A percentile compares a stretch with the other conserved stretches of the same genome.
Evolutionary conservation across 352 stramenopile species (phyloP).

Genomic region (Globisporangium irregulare): DNA sequence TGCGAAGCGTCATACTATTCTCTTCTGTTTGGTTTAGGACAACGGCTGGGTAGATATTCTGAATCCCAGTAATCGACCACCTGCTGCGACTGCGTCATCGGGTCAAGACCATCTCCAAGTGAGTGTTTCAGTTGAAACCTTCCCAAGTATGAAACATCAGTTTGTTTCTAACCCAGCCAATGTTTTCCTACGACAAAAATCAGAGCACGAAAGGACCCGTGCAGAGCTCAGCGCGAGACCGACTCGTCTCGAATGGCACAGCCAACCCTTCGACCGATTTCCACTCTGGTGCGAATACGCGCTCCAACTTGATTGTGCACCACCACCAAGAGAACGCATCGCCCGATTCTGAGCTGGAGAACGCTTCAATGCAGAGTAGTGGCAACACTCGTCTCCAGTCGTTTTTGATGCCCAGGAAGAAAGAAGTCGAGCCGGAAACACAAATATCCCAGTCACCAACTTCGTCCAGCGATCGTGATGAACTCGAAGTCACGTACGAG

Average conservation of each 20-base stretch:
- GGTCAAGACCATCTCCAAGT: constrained; percentile 16
- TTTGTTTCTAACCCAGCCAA: background rate
- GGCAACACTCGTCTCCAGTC: constrained; percentile 29
- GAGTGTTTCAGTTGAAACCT: background rate
- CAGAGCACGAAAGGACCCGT: background rate
- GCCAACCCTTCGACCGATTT: background rate
- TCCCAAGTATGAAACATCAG: background rate
- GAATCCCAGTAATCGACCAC: constrained; percentile 23
- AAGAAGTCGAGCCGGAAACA: constrained; percentile 26
- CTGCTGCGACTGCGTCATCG: background rate
- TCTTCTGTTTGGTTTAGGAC: constrained; percentile 27
- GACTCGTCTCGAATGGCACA: background rate
- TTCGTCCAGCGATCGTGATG: constrained; percentile 31
- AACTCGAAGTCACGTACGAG: constrained; percentile 36
- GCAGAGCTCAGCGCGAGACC: constrained; percentile 8
- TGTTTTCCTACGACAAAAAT: background rate
- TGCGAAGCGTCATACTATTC: background rate
- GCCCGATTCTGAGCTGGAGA: constrained; percentile 3
- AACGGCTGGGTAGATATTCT: constrained; percentile 73
- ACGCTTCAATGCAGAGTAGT: background rate
- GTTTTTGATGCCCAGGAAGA: constrained; percentile 38
- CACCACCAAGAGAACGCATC: constrained; percentile 13
- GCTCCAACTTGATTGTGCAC: background rate
- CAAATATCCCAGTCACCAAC: constrained; percentile 33
- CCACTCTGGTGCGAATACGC: background rate